Base-by-base conservation (phyloP, 1,284 basidiomycete genomes). In the Ganoderma boninense region DNA sequence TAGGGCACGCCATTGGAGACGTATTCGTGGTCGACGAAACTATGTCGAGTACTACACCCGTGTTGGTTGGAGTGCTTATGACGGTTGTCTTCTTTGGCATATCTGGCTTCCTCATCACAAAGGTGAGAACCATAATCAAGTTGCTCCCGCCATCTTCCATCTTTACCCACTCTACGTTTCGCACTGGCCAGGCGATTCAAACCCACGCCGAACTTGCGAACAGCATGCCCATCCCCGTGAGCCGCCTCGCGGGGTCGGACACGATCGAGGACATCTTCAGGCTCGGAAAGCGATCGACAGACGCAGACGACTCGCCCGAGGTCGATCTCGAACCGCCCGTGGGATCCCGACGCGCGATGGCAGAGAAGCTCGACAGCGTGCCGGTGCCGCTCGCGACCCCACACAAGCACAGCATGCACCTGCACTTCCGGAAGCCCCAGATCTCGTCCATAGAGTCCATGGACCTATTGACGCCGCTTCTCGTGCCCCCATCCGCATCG, bases 181-280 rank as follows among this genome's bases (percentile, higher is more conserved):
- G 23, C 10, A 38, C 38, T 38, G 38, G 38, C 6, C 38, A 62
- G 60, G 40, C 60, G 23, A 43, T 62, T 23, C 60, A 42, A 42
- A 43, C 40, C 14, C 60, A 62, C 6, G 38, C 38, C 40, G 8
- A 42, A 26, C 10, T 26, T 4, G 18, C 35, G 60, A 43, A 62
- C 14, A 26, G 26, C 40, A 11, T 62, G 60, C 60, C 60, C 5
- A 62, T 62, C 14, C 60, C 60, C 38, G 60, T 62, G 23, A 62
- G 40, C 60, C 60, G 60, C 38, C 38, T 62, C 23, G 60, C 60
- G n/a, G 60, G 60, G 1, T 16, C 40, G 23, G 60, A 62, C 23
- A 62, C 60, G 40, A 62, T 62, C 60, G 60, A 62, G 40, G 60
- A 62, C 60, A 62, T 62, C 38, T 62, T 62, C 60, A 43, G 43